phyloP scores from a whole-genome alignment of 805 yeast genomes.

The Danielia reshetovae region DNA sequence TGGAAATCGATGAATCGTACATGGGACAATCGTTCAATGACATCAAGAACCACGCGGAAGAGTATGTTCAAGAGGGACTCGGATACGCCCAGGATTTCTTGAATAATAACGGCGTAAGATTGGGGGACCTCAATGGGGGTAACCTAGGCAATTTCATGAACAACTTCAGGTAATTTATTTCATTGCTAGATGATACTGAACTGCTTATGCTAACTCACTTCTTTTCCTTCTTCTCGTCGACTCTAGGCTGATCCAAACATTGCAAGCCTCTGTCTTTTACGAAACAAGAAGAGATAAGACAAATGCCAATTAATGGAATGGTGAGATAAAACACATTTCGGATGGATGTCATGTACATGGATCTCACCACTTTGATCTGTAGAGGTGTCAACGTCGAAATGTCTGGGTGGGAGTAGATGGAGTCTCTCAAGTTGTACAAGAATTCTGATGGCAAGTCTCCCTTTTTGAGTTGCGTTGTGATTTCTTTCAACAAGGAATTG shows the following conservation, averaged over 20 bases:
- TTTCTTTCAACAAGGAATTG: constrained; percentile 27
- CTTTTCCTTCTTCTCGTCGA: neutral
- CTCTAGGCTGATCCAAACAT: constrained; percentile 26
- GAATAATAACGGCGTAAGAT: neutral
- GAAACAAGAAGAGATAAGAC: constrained; percentile 28
- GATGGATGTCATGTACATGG: constrained; percentile 27
- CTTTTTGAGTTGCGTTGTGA: constrained; percentile 8
- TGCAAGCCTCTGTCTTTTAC: constrained; percentile 39
- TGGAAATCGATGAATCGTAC: neutral
- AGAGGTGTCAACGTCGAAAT: constrained; percentile 16
- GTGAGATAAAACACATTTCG: constrained; percentile 29
- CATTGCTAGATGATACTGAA: neutral
- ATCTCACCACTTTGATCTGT: constrained; percentile 18
- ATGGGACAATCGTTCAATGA: too few species aligned
- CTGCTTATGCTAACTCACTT: neutral
- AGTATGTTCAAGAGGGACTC: neutral
- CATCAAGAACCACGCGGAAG: neutral
- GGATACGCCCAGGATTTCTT: neutral
- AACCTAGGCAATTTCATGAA: neutral
- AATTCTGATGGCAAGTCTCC: constrained; percentile 5
- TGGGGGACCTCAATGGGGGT: neutral
- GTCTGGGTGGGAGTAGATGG: constrained; percentile 29
- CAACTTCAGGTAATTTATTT: neutral
- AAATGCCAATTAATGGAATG: constrained; percentile 33
- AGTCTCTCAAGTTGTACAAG: constrained; percentile 22